These are phyloP conservation scores for Sindora glabra DNA, from an alignment of 306 rosid species.

Conservation along the genomic window DNA sequence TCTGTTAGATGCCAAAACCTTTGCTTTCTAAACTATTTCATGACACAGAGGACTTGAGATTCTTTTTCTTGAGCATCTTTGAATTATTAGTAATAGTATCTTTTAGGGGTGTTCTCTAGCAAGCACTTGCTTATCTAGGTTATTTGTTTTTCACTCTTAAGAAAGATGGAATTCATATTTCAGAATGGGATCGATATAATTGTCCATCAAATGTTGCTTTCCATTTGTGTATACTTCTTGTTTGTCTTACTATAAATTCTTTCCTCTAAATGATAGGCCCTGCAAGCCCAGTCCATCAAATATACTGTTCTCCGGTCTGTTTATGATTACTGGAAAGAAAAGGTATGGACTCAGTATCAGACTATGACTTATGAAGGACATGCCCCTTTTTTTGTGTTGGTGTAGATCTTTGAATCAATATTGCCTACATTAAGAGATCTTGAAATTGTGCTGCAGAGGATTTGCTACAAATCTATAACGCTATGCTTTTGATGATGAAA, in stretches of 20 bases:
- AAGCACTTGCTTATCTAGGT: not conserved
- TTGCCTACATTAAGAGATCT: slow-evolving; percentile 10
- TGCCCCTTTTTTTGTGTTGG: not conserved
- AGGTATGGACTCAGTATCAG: slow-evolving; percentile 41
- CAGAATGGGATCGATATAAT: slow-evolving; percentile 4
- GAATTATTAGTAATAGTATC: not conserved
- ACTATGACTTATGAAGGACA: slow-evolving; percentile 3
- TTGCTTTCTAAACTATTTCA: not conserved
- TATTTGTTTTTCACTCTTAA: not conserved
- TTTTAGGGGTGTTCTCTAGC: not conserved
- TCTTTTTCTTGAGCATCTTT: not conserved
- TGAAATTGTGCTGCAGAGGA: slow-evolving; percentile 1
- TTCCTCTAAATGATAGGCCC: slow-evolving; percentile 45
- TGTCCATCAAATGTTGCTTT: not conserved
- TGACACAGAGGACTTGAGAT: not conserved
- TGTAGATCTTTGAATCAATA: slow-evolving; percentile 13
- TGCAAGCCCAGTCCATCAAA: slow-evolving; percentile 51
- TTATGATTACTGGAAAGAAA: slow-evolving; percentile 84
- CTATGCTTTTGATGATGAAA: too few species aligned
- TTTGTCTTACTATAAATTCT: slow-evolving; percentile 14
- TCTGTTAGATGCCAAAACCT: not conserved
- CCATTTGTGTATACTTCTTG: slow-evolving; percentile 6
- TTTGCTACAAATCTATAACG: too few species aligned
- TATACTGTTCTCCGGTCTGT: slow-evolving; percentile 48
- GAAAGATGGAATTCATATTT: slow-evolving; percentile 8